Evolutionary conservation across 1,284 basidiomycete species (phyloP), one percentile per base, ranked within the genome.

Genomic region (Leccinum olivaceoglutinosum): DNA sequence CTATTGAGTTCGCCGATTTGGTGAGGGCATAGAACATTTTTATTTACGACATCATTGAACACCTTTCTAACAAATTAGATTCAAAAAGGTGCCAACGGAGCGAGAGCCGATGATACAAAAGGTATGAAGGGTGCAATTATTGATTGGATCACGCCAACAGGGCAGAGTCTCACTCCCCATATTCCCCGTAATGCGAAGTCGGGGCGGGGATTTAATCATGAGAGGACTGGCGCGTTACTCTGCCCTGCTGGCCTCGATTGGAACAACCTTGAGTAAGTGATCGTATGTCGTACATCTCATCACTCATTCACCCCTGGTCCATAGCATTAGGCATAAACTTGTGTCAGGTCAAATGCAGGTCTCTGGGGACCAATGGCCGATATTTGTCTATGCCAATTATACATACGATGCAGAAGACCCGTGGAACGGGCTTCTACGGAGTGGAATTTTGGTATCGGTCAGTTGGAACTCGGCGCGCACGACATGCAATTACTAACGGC

Each of bases 91-190:
- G 29, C 29, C 12, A 55, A 55, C 4, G 32, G 54, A 55, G 29
- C 38, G 38, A 39, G 38, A 39, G 54, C 46, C 21, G 59, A 60
- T 51, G 49, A 60, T 25, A 60, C 18, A 12, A 60, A 60, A 49
- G 51, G 60, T 9, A 60, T 60, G 46, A 53, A 60, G 25, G 51
- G 51, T 4, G 25, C 36, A 2, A 41, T 60, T 11, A 55, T 60
- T 6, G 36, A 60, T 32, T 60, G 51, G 49, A 60, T 60, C 25
- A 60, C 38, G n/a, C 51, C 36, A 6, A 60, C 25, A 36, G 60
- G 51, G 11, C 51, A 60, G 12, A n/a, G 8, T 5, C 51, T 54
- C 21, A 29, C 5, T 21, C 60, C 60, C 3, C 60, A 60, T 55
- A 60, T 60, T 16, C 38, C 51, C 14, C 32, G 5, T 34, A 56